phyloP scores from a whole-genome alignment of 352 stramenopile species.

The Phytophthora vignae region DNA sequence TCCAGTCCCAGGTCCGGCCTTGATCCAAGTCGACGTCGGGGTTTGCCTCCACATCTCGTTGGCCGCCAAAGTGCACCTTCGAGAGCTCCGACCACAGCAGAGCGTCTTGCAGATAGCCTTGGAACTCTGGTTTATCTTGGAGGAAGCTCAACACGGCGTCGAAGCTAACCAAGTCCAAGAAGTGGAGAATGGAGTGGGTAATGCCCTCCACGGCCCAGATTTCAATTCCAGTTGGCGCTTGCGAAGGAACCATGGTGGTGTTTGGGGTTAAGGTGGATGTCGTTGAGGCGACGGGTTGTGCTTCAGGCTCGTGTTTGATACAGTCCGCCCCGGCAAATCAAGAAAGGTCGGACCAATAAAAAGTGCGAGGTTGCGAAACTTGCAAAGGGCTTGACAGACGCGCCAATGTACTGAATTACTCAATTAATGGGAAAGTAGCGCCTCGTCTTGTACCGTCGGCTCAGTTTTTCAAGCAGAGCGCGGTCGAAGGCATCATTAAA shows the following conservation, averaged over 20 bases:
- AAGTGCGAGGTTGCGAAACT: too few relatives aligned
- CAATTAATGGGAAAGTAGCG: too few relatives aligned
- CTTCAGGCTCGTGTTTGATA: background rate
- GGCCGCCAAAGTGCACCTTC: constrained; percentile 20
- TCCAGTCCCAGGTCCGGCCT: constrained; percentile 35
- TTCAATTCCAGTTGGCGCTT: background rate
- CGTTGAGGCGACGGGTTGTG: background rate
- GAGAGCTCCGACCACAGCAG: constrained; percentile 44
- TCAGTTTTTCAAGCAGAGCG: too few relatives aligned
- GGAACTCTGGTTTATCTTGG: constrained; percentile 8
- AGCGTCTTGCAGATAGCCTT: constrained; percentile 31
- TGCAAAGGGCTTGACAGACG: too few relatives aligned
- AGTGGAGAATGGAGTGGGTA: constrained; percentile 1
- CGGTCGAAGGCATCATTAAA: too few relatives aligned
- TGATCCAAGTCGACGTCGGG: background rate
- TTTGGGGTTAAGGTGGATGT: background rate
- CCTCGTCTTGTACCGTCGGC: too few relatives aligned
- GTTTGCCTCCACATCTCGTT: constrained; percentile 1
- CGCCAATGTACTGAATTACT: too few relatives aligned
- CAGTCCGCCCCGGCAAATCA: too few relatives aligned
- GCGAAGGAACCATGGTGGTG: background rate
- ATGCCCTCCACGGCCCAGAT: constrained; percentile 5
- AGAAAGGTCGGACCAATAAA: too few relatives aligned
- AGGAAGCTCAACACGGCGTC: constrained; percentile 1
- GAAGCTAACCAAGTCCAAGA: constrained; percentile 4